Conservation (phyloP, 139 green algal genomes). For the Spirogloea muscicola region DNA sequence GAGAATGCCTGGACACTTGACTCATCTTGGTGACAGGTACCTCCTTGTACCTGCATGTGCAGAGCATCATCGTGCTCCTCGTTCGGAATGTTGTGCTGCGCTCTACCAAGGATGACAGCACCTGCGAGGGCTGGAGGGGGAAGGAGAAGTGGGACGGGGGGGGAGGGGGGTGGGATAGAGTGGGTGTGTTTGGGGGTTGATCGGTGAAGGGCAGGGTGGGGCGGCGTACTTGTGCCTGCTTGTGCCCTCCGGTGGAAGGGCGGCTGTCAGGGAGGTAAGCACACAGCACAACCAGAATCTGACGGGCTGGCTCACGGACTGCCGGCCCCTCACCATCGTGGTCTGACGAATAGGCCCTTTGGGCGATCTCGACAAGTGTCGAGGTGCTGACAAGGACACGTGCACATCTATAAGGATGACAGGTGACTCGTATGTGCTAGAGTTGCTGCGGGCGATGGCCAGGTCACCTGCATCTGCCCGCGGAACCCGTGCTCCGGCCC, state of each 20-base stretch:
- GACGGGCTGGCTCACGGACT: too few relatives aligned
- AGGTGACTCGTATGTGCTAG: background rate
- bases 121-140: background rate
- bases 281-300: background rate
- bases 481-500: constrained; percentile 40
- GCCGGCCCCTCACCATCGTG: too few relatives aligned
- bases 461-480: constrained; percentile 14
- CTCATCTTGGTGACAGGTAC: background rate
- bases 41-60: background rate
- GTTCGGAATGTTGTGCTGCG: background rate
- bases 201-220: too few relatives aligned
- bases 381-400: background rate
- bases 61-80: background rate
- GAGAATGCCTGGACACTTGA: background rate
- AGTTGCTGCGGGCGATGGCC: too few relatives aligned
- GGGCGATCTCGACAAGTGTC: background rate
- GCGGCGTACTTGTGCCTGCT: too few relatives aligned
- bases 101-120: too few relatives aligned
- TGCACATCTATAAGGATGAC: background rate
- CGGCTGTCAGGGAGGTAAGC: background rate
- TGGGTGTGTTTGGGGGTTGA: background rate
- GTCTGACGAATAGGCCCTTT: too few relatives aligned
- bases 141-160: background rate
- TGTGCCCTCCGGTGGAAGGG: too few relatives aligned
- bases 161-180: background rate